Conservation (phyloP, 768 basidiomycete species). For the Gloeostereum incarnatum region DNA sequence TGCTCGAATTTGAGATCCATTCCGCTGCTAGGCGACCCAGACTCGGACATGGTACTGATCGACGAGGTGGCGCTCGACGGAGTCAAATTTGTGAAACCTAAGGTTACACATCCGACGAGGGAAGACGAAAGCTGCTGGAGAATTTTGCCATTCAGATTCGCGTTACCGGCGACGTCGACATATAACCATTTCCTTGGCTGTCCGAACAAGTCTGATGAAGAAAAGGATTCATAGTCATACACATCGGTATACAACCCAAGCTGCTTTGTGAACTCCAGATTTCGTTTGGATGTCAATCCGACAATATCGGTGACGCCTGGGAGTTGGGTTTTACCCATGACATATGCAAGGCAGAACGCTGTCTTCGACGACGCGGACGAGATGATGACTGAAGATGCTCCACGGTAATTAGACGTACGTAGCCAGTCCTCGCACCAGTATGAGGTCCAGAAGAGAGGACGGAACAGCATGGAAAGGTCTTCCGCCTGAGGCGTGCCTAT, state of each 20-base stretch:
- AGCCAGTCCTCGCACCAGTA: constrained; percentile 74
- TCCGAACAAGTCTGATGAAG: constrained; percentile 19
- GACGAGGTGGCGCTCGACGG: constrained; percentile 22
- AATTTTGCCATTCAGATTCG: constrained; percentile 35
- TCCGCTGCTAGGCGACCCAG: constrained; percentile 9
- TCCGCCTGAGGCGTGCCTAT: constrained; percentile 34
- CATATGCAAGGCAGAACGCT: constrained; percentile 60
- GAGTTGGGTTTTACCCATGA: constrained; percentile 28
- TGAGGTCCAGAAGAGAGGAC: constrained; percentile 68
- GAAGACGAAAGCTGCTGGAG: constrained; percentile 22
- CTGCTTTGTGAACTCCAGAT: constrained; percentile 41
- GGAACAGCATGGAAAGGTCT: constrained; percentile 63
- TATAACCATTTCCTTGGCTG: constrained; percentile 38
- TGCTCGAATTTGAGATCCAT: constrained; percentile 31
- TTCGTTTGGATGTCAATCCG: constrained; percentile 52
- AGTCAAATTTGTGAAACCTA: constrained; percentile 49
- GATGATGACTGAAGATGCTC: constrained; percentile 40
- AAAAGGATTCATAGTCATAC: constrained; percentile 41
- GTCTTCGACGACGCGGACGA: constrained; percentile 70
- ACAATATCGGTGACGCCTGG: constrained; percentile 27
- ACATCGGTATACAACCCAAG: constrained; percentile 52
- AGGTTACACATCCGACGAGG: constrained; percentile 31
- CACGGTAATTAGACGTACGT: constrained; percentile 37
- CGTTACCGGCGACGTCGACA: constrained; percentile 55
- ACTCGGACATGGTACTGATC: not conserved